Evolutionary conservation across 768 basidiomycete species (phyloP).

Genomic region (Suillus weaverae): DNA sequence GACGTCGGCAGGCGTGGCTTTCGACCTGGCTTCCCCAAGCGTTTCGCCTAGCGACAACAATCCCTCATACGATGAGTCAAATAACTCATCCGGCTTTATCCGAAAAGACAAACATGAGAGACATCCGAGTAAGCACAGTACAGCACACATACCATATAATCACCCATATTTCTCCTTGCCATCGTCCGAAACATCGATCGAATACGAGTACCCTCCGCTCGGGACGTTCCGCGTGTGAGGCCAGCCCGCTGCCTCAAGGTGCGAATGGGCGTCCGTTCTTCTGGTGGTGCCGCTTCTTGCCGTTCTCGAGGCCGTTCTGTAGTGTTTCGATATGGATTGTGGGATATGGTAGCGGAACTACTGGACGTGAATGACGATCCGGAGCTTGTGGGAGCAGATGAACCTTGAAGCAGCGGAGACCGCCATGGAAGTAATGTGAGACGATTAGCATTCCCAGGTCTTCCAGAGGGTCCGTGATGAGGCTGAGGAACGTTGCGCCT

Average conservation of each 20-base stretch:
- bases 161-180: conserved; percentile 34
- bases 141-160: conserved; percentile 50
- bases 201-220: conserved; percentile 2
- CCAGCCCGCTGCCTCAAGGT: conserved; percentile 7
- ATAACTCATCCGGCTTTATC: conserved; percentile 70
- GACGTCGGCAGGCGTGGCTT: conserved; percentile 60
- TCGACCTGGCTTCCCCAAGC: conserved; percentile 70
- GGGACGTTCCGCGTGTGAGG: neutral
- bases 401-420: neutral
- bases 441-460: conserved; percentile 1
- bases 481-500: neutral
- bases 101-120: conserved; percentile 7
- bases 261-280: conserved; percentile 3
- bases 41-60: conserved; percentile 56
- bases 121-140: conserved; percentile 8
- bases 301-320: neutral
- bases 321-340: neutral
- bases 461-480: neutral
- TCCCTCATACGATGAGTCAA: conserved; percentile 74
- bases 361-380: neutral
- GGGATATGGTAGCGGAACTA: neutral
- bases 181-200: conserved; percentile 12
- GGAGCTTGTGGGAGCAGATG: neutral
- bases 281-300: conserved; percentile 2
- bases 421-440: conserved; percentile 1